phyloP scores from a whole-genome alignment of 1,284 basidiomycete genomes.

The Phlebopus sp. region DNA sequence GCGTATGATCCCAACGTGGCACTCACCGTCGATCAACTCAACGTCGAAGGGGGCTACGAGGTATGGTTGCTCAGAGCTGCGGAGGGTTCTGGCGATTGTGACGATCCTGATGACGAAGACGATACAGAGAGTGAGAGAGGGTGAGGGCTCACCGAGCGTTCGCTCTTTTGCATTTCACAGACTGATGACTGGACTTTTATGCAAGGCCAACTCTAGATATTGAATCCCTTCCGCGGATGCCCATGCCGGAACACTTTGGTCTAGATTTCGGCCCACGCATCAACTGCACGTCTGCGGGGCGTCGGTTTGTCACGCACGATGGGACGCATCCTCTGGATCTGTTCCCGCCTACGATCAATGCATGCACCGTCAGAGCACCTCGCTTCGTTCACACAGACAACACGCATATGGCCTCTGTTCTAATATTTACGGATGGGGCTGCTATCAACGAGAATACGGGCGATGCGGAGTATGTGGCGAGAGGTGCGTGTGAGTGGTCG shows the following conservation, averaged over 20 bases:
- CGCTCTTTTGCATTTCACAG: background rate
- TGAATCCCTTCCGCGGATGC: slow-evolving; percentile 1
- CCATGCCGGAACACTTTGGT: background rate
- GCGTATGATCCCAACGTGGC: slow-evolving; percentile 3
- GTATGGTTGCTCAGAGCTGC: background rate
- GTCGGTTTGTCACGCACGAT: slow-evolving; percentile 3
- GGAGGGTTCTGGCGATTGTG: slow-evolving; percentile 1
- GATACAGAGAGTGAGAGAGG: background rate
- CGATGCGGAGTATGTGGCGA: slow-evolving; percentile 18
- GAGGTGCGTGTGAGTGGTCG: slow-evolving; percentile 13
- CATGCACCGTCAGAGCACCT: slow-evolving; percentile 1
- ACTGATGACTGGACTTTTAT: background rate
- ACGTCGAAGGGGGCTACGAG: slow-evolving; percentile 1
- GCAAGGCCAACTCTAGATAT: background rate
- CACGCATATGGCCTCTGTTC: slow-evolving; percentile 9
- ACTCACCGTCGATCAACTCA: slow-evolving; percentile 4
- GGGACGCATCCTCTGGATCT: slow-evolving; percentile 7
- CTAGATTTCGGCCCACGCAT: slow-evolving; percentile 1
- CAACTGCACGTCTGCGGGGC: background rate
- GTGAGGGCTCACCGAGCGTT: background rate
- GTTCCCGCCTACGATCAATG: slow-evolving; percentile 5
- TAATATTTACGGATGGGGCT: slow-evolving; percentile 15
- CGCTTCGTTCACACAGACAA: slow-evolving; percentile 12
- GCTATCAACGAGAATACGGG: slow-evolving; percentile 9
- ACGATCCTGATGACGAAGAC: slow-evolving; percentile 1